Conservation (phyloP, 495 filamentous ascomycete genomes). For the Podospora appendiculata region DNA sequence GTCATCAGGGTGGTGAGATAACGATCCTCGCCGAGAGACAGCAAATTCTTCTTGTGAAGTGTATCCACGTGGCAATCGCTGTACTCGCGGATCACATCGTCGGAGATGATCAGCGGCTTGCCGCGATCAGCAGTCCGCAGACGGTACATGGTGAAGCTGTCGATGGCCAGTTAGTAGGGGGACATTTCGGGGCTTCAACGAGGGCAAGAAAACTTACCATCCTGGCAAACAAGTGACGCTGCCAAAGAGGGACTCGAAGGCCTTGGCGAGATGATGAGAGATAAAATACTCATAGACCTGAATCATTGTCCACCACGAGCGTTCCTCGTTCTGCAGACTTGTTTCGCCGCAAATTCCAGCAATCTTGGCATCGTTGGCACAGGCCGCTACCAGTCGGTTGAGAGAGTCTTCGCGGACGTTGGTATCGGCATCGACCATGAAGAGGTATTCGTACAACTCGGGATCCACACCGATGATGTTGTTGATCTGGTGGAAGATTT, state of each 20-base stretch:
- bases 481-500: slow-evolving; percentile 98
- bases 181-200: not conserved
- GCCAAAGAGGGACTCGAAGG: slow-evolving; percentile 91
- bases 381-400: slow-evolving; percentile 87
- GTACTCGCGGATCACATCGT: slow-evolving; percentile 81
- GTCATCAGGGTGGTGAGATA: slow-evolving; percentile 97
- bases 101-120: slow-evolving; percentile 84
- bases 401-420: slow-evolving; percentile 87
- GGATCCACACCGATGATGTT: slow-evolving; percentile 98
- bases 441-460: slow-evolving; percentile 91
- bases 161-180: not conserved
- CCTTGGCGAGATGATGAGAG: slow-evolving; percentile 87
- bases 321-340: slow-evolving; percentile 88
- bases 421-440: slow-evolving; percentile 98
- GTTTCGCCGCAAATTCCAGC: slow-evolving; percentile 97
- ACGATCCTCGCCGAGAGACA: slow-evolving; percentile 94
- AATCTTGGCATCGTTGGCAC: slow-evolving; percentile 90
- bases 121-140: slow-evolving; percentile 88
- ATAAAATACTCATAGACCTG: slow-evolving; percentile 99
- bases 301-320: slow-evolving; percentile 99
- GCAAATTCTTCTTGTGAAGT: slow-evolving; percentile 95
- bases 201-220: slow-evolving; percentile 58
- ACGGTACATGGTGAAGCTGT: slow-evolving; percentile 97
- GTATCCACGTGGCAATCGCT: slow-evolving; percentile 83
- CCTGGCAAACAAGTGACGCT: slow-evolving; percentile 96